These are phyloP conservation scores for Chrysosporium queenslandicum DNA, from an alignment of 2,329 filamentous ascomycete genomes.

Conservation along the genomic window DNA sequence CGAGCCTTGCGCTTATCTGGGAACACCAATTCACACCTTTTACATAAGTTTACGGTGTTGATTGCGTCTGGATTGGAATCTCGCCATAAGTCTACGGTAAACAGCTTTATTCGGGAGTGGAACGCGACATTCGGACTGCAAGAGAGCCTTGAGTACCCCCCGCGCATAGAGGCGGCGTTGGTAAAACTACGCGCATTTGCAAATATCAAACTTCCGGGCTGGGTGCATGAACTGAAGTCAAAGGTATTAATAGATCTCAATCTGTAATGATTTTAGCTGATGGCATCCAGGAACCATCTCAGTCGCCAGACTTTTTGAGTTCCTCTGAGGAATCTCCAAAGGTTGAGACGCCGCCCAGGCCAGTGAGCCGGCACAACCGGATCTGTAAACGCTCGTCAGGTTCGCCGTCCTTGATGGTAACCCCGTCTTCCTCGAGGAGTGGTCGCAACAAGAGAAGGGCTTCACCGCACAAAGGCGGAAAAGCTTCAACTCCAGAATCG, in stretches of 20 bases:
- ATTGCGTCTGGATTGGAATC: constrained; percentile 47
- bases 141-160: constrained; percentile 53
- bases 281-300: constrained; percentile 13
- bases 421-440: not conserved
- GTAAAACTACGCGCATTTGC: constrained; percentile 49
- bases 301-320: constrained; percentile 35
- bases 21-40: constrained; percentile 24
- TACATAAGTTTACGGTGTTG: constrained; percentile 45
- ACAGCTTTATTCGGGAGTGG: constrained; percentile 53
- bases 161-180: constrained; percentile 53
- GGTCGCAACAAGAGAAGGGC: constrained; percentile 4
- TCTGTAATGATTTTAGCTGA: constrained; percentile 9
- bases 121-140: constrained; percentile 57
- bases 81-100: constrained; percentile 42
- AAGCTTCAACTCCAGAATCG: constrained; percentile 38
- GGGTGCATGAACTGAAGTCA: constrained; percentile 32
- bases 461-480: not conserved
- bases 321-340: constrained; percentile 40
- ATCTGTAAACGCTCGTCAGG: constrained; percentile 1
- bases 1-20: constrained; percentile 26
- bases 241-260: constrained; percentile 22
- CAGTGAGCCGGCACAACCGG: not conserved
- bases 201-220: constrained; percentile 42
- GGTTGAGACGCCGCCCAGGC: not conserved
- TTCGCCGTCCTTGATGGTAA: not conserved